phyloP scores from a whole-genome alignment of 2,329 filamentous ascomycete species.

The Microcyclospora pomicola region DNA sequence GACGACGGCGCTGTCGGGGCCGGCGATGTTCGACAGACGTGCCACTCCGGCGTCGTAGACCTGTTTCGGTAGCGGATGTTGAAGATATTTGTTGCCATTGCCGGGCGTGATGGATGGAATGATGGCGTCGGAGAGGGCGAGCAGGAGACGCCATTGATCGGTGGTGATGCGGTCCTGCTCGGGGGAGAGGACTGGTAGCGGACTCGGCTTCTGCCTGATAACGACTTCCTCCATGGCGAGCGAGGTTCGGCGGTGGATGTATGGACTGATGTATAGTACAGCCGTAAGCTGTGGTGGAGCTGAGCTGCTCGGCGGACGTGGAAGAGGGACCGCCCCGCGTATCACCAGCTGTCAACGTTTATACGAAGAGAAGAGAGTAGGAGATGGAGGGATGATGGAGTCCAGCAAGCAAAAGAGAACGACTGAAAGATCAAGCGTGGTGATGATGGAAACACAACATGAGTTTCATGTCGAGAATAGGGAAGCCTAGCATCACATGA shows the following conservation, averaged over 20 bases:
- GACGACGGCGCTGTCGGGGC: constrained; percentile 24
- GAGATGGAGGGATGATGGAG: no score
- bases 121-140: constrained; percentile 43
- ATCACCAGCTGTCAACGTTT: no score
- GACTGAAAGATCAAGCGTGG: no score
- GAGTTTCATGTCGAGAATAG: no score
- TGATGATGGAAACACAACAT: no score
- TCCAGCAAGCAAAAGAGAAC: no score
- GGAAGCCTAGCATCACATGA: no score
- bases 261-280: background rate
- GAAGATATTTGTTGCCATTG: constrained; percentile 13
- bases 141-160: constrained; percentile 45
- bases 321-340: background rate
- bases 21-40: constrained; percentile 32
- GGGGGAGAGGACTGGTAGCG: constrained; percentile 2
- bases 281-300: background rate
- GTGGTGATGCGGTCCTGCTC: constrained; percentile 14
- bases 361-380: no score
- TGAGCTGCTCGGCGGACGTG: background rate
- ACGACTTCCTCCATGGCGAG: constrained; percentile 2
- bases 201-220: constrained; percentile 7
- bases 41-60: constrained; percentile 26
- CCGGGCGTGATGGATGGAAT: constrained; percentile 41
- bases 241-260: background rate
- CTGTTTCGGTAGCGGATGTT: constrained; percentile 13